These are phyloP conservation scores for Crithidia expoeki DNA, from an alignment of 208 protist species.

Conservation along the genomic window DNA sequence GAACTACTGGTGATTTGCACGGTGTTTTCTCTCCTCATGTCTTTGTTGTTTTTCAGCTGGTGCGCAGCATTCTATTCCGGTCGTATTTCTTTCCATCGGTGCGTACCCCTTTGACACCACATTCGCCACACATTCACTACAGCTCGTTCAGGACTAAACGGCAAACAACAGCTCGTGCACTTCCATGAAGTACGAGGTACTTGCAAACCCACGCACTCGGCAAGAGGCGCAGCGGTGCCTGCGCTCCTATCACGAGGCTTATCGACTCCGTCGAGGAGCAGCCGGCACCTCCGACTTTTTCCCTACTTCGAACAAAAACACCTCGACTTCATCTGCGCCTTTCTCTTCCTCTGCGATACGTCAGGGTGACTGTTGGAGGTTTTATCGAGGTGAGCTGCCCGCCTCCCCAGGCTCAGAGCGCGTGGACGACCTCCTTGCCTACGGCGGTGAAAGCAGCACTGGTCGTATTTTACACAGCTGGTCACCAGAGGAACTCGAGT, in stretches of 20 bases:
- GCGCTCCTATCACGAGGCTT: slow-evolving; percentile 8
- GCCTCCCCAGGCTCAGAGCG: slow-evolving; percentile 31
- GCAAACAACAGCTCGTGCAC: too few species aligned
- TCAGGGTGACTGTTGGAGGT: slow-evolving; percentile 15
- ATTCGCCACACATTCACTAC: too few species aligned
- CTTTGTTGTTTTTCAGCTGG: too few species aligned
- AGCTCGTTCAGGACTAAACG: too few species aligned
- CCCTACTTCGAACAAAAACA: neutral
- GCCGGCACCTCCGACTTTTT: neutral
- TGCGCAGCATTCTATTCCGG: too few species aligned
- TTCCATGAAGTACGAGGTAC: slow-evolving; percentile 5
- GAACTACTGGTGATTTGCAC: too few species aligned
- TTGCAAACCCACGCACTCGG: neutral
- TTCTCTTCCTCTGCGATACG: too few species aligned
- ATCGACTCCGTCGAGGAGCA: neutral
- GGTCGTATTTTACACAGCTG: neutral
- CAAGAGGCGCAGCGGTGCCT: slow-evolving; percentile 19
- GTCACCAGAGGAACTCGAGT: slow-evolving; percentile 50
- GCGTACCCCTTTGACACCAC: too few species aligned
- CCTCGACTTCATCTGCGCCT: too few species aligned
- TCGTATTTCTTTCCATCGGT: too few species aligned
- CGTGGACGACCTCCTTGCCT: slow-evolving; percentile 52
- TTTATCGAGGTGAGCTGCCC: slow-evolving; percentile 14
- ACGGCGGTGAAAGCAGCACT: slow-evolving; percentile 10
- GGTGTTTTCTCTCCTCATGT: too few species aligned